phyloP scores from a whole-genome alignment of 2,329 filamentous ascomycete genomes.

The Exophiala aquamarina region DNA sequence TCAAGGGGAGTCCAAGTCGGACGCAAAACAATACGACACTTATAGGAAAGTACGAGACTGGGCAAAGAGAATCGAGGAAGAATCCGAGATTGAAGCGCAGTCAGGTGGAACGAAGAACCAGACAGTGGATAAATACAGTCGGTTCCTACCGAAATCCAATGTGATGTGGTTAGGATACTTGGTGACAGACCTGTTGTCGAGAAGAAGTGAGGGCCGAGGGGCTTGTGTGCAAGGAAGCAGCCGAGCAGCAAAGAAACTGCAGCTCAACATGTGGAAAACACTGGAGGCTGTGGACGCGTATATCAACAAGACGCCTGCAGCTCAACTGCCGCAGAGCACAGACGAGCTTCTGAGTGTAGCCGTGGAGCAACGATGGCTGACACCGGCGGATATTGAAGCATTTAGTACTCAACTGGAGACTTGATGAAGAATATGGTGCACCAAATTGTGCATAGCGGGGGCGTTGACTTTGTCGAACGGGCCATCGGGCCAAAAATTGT shows the following conservation, averaged over 20 bases:
- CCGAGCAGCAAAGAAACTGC: conserved; percentile 21
- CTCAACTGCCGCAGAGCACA: conserved; percentile 17
- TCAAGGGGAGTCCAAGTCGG: conserved; percentile 13
- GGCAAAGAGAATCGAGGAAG: conserved; percentile 15
- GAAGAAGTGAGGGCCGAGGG: conserved; percentile 4
- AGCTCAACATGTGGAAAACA: conserved; percentile 21
- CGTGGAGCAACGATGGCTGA: conserved; percentile 21
- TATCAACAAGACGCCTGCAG: conserved; percentile 11
- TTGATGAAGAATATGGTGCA: conserved; percentile 38
- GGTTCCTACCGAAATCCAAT: conserved; percentile 61
- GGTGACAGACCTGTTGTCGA: conserved; percentile 52
- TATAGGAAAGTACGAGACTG: conserved; percentile 18
- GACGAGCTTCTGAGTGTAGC: conserved; percentile 19
- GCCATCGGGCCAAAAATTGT: no score
- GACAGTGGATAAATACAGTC: conserved; percentile 47
- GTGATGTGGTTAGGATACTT: conserved; percentile 64
- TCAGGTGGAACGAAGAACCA: conserved; percentile 36
- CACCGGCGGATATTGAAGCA: conserved; percentile 20
- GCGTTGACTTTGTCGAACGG: conserved; percentile 30
- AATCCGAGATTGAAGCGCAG: conserved; percentile 27
- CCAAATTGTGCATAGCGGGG: conserved; percentile 41
- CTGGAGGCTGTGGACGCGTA: conserved; percentile 16
- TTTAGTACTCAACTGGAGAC: conserved; percentile 24
- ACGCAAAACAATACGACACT: conserved; percentile 15
- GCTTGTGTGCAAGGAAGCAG: conserved; percentile 17